Conservation (phyloP, 345 rosid species). For the Sisymbrium altissimum region DNA sequence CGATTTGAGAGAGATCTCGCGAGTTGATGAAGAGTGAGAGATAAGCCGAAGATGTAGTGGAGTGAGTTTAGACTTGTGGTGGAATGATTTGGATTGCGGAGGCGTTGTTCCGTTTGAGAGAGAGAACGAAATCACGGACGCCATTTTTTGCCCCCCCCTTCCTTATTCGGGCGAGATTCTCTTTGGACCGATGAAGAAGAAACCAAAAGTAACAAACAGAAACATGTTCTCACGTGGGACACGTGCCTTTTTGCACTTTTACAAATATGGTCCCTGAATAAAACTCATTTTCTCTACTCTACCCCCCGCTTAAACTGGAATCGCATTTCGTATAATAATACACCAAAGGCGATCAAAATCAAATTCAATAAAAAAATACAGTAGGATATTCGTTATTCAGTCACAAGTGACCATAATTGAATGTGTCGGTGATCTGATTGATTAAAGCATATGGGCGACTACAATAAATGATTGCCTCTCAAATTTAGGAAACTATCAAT, state of each 20-base stretch:
- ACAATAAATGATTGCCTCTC: constrained; percentile 24
- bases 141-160: background rate
- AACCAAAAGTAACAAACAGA: background rate
- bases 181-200: constrained; percentile 16
- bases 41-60: background rate
- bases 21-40: background rate
- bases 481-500: constrained; percentile 5
- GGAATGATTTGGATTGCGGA: background rate
- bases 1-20: constrained; percentile 1
- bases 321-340: background rate
- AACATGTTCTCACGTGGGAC: background rate
- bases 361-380: background rate
- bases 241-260: constrained; percentile 11
- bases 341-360: background rate
- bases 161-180: background rate
- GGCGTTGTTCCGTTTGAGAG: constrained; percentile 7
- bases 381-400: background rate
- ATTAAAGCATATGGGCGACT: constrained; percentile 22
- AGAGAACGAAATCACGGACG: constrained; percentile 12
- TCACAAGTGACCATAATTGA: constrained; percentile 19
- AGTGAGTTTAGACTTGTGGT: background rate
- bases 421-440: constrained; percentile 36
- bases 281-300: background rate
- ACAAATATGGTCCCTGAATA: background rate
- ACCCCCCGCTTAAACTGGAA: background rate